Evolutionary conservation across 768 basidiomycete genomes (phyloP).

Genomic region (Mycena kentingensis): DNA sequence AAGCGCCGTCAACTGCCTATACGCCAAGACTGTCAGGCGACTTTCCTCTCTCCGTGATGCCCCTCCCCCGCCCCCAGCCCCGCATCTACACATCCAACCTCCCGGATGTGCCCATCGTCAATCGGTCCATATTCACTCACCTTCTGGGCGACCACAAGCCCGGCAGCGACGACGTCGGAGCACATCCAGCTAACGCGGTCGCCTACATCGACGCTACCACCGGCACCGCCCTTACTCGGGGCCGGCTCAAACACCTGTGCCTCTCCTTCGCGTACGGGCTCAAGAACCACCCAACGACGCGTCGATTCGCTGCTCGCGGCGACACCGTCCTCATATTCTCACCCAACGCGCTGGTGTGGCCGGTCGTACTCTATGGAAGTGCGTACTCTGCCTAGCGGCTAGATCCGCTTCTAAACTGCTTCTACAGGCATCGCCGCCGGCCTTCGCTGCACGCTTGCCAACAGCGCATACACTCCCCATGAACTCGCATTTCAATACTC

Average conservation of each 20-base stretch:
- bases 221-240: slow-evolving; percentile 22
- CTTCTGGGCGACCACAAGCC: slow-evolving; percentile 19
- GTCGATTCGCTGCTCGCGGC: slow-evolving; percentile 34
- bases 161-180: slow-evolving; percentile 16
- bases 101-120: slow-evolving; percentile 23
- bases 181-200: slow-evolving; percentile 9
- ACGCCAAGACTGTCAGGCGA: too few relatives aligned
- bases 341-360: slow-evolving; percentile 57
- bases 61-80: slow-evolving; percentile 16
- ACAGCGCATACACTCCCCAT: slow-evolving; percentile 63
- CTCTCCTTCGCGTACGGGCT: slow-evolving; percentile 28
- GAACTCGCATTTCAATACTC: slow-evolving; percentile 73
- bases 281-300: slow-evolving; percentile 23
- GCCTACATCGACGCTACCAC: slow-evolving; percentile 28
- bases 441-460: slow-evolving; percentile 69
- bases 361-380: slow-evolving; percentile 49
- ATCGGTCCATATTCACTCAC: slow-evolving; percentile 27
- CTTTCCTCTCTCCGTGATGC: too few relatives aligned
- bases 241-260: slow-evolving; percentile 19
- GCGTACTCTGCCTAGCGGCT: slow-evolving; percentile 29
- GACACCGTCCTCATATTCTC: slow-evolving; percentile 55
- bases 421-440: slow-evolving; percentile 59
- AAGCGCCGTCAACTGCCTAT: too few relatives aligned
- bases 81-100: slow-evolving; percentile 24
- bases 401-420: neutral